Evolutionary conservation across 176 grass and related monocot genomes (phyloP).

Genomic region (Metroxylon sagu): DNA sequence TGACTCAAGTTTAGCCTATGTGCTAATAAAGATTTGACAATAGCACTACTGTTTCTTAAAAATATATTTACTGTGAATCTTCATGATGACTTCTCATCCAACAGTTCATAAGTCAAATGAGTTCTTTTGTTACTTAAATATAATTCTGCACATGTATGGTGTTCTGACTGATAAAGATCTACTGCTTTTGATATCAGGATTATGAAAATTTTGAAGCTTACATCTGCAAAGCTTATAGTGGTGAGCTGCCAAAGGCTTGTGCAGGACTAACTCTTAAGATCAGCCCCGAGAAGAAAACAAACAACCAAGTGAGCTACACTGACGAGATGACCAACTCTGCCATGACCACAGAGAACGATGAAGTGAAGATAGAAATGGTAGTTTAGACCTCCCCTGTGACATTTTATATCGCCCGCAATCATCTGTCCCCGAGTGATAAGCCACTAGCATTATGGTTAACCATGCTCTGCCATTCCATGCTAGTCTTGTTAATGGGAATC

Average conservation of each 20-base stretch:
- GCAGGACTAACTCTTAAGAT: slow-evolving; percentile 14
- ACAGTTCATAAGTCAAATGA: no score
- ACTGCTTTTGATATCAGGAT: slow-evolving; percentile 35
- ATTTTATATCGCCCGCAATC: not conserved
- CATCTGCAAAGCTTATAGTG: slow-evolving; percentile 73
- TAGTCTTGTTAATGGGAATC: no score
- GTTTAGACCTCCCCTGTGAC: not conserved
- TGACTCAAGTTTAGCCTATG: no score
- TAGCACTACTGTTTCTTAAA: no score
- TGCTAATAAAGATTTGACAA: no score
- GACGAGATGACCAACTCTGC: not conserved
- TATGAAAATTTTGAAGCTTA: slow-evolving; percentile 61
- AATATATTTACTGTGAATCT: no score
- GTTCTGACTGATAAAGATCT: not conserved
- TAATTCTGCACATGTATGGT: no score
- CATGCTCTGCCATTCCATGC: no score
- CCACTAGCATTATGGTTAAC: no score
- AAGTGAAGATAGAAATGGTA: slow-evolving; percentile 23
- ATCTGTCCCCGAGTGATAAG: not conserved
- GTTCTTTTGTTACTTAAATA: no score
- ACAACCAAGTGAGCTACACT: slow-evolving; percentile 28
- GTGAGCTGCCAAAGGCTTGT: slow-evolving; percentile 46
- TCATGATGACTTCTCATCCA: no score
- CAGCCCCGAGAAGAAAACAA: slow-evolving; percentile 18
- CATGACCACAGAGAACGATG: not conserved